These are phyloP conservation scores for Colletotrichum truncatum DNA, from an alignment of 2,329 filamentous ascomycete genomes.

Conservation along the genomic window DNA sequence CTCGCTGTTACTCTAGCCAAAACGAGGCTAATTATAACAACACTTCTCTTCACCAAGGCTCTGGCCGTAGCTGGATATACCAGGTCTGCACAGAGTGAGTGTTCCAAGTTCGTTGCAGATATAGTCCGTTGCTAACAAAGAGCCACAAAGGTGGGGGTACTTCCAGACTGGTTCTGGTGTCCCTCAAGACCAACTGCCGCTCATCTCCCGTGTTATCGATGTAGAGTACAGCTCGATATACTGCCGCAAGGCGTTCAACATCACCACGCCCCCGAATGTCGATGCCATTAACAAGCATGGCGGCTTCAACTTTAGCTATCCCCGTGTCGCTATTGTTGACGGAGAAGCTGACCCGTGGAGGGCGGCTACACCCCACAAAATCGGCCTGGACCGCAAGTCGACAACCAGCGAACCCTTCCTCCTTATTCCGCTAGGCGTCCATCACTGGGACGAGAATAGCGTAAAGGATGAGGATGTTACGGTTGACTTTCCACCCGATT, in stretches of 20 bases:
- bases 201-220: constrained; percentile 77
- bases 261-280: constrained; percentile 69
- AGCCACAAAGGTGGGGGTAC: constrained; percentile 73
- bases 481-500: constrained; percentile 62
- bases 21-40: constrained; percentile 30
- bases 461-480: constrained; percentile 71
- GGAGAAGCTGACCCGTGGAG: constrained; percentile 85
- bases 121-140: constrained; percentile 21
- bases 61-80: constrained; percentile 56
- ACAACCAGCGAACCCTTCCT: constrained; percentile 75
- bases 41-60: constrained; percentile 33
- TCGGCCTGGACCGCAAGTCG: constrained; percentile 65
- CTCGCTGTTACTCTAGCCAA: constrained; percentile 43
- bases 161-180: constrained; percentile 78
- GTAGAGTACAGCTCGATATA: constrained; percentile 68
- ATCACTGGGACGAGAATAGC: constrained; percentile 84
- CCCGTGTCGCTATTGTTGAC: constrained; percentile 80
- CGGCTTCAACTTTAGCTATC: constrained; percentile 76
- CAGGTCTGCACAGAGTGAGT: constrained; percentile 65
- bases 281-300: constrained; percentile 80
- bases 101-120: not conserved
- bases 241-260: constrained; percentile 76
- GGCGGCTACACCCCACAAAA: constrained; percentile 75
- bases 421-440: constrained; percentile 78
- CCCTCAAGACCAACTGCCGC: constrained; percentile 69